Base-by-base conservation (phyloP, 768 basidiomycete species). In the Lactarius tabidus region DNA sequence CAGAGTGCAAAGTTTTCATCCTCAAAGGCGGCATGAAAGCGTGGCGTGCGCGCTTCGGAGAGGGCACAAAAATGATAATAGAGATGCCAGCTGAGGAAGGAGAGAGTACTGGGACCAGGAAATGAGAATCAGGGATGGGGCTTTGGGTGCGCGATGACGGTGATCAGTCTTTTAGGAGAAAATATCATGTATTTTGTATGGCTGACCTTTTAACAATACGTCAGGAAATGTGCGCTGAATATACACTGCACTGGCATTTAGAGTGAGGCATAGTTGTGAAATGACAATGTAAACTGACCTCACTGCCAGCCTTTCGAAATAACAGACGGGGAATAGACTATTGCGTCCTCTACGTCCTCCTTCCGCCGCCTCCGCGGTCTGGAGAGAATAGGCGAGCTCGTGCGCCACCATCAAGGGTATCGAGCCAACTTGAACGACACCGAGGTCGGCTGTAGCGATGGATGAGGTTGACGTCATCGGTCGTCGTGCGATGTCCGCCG, bases 41-140 rank as follows among this genome's bases (percentile, higher is more conserved):
- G 20, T 74, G 74, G 72, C 56, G 69, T 10, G 70, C 26, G 41
- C 38, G 64, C 35, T 73, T 67, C 55, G 70, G 60, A 17, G 67
- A 63, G 23, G 70, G 69, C 35, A 53, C 57, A 31, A 41, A 26
- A n/a, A 57, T 71, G 48, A 54, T 67, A 10, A 51, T 72, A 23
- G 71, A 66, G 20, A 90, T 96, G 28, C 93, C 95, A 12, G 28
- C 9, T 8, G 64, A 59, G 26, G 64, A 48, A 20, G 52, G 28
- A 31, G 53, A 43, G 17, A 41, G 35, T 36, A 54, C 20, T 6
- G 33, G n/a, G 28, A n/a, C 20, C 17, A 41, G 41, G 26, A 59
- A 52, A 33, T 64, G 51, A 63, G 43, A 31, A 51, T 51, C 48
- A 28, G 48, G 48, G 48, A 0, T 33, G 12, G 26, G 48, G 1